These are phyloP conservation scores for Globisporangium mamillatum DNA, from an alignment of 352 stramenopile genomes.

Conservation along the genomic window DNA sequence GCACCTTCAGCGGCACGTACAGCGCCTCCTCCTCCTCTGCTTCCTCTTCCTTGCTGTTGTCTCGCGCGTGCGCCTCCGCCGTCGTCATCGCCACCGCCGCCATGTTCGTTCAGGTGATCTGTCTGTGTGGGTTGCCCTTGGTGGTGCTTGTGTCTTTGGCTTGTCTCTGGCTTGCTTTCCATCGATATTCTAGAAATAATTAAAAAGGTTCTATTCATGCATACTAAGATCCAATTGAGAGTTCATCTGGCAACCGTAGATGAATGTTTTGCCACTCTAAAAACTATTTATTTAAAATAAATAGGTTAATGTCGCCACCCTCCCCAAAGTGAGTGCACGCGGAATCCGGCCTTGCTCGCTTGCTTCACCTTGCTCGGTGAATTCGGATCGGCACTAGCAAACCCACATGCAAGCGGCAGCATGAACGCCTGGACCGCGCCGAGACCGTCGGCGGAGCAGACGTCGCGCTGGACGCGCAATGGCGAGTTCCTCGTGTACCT, in stretches of 20 bases:
- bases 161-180: no score
- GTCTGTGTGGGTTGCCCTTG: not conserved
- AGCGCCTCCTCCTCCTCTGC: conserved; percentile 37
- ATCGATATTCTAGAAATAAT: no score
- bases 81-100: conserved; percentile 2
- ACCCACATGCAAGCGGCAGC: not conserved
- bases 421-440: conserved; percentile 35
- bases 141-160: not conserved
- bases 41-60: conserved; percentile 4
- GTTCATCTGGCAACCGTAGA: no score
- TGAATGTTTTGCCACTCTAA: no score
- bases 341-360: not conserved
- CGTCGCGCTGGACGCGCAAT: conserved; percentile 55
- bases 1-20: conserved; percentile 81
- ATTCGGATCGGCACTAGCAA: not conserved
- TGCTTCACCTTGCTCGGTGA: not conserved
- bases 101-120: not conserved
- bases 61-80: conserved; percentile 5
- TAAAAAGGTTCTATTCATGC: no score
- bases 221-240: no score
- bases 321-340: not conserved
- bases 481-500: conserved; percentile 82
- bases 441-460: conserved; percentile 23
- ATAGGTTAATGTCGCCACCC: not conserved
- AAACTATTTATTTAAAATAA: not conserved